These are phyloP conservation scores for Platanthera guangdongensis DNA, from an alignment of 106 monocot genomes.

Conservation along the genomic window DNA sequence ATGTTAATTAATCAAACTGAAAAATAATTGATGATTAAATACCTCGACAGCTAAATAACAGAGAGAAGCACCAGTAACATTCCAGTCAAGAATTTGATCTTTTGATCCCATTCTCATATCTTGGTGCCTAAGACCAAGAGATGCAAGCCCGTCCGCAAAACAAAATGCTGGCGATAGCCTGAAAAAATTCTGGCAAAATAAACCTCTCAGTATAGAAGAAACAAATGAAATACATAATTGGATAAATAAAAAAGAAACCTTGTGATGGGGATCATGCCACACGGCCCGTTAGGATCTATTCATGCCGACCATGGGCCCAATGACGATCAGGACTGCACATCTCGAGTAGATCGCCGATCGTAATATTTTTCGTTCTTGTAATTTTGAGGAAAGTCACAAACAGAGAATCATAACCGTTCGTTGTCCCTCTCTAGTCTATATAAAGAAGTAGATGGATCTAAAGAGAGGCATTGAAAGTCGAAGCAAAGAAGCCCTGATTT, in stretches of 20 bases:
- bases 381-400: too few species aligned
- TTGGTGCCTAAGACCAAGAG: slow-evolving; percentile 85
- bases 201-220: neutral
- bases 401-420: too few species aligned
- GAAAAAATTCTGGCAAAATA: slow-evolving; percentile 61
- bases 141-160: slow-evolving; percentile 89
- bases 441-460: too few species aligned
- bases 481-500: too few species aligned
- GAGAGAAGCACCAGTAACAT: slow-evolving; percentile 81
- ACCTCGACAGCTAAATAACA: slow-evolving; percentile 82
- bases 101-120: slow-evolving; percentile 48
- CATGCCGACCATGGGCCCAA: too few species aligned
- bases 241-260: neutral
- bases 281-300: too few species aligned
- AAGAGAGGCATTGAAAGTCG: too few species aligned
- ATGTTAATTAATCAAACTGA: neutral
- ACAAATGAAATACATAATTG: neutral
- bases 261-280: too few species aligned
- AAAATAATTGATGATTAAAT: neutral
- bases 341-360: too few species aligned
- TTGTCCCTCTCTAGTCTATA: too few species aligned
- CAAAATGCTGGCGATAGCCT: slow-evolving; percentile 80
- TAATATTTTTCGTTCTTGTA: too few species aligned
- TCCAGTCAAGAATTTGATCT: slow-evolving; percentile 59
- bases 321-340: too few species aligned